Base-by-base conservation (phyloP, 2,329 filamentous ascomycete genomes). In the Pseudogymnoascus sp. region DNA sequence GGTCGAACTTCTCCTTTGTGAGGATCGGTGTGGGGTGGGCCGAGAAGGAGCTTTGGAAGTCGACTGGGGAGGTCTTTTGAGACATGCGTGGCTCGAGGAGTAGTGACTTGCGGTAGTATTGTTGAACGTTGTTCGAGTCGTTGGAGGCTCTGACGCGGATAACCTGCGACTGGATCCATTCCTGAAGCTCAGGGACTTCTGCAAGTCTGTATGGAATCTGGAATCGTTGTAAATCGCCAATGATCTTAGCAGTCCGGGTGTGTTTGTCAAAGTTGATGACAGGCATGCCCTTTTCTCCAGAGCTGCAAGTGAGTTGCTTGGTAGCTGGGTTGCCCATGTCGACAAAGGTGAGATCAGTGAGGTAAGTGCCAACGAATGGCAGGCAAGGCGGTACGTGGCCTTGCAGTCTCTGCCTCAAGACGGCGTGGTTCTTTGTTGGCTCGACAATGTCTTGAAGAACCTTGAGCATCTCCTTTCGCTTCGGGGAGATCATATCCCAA, bases 221-320 rank as follows among this genome's bases (percentile, higher is more conserved):
- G 79, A 98, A 98, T 16, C 93, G 88, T 75, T 99, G 95, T 6
- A 99, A 84, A 70, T 98, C 93, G 66, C 91, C 90, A 70, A 99
- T 96, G 72, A 98, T 96, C 76, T 93, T 95, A 53, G 93, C 93
- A 2, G 93, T 98, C 69, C 92, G 91, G 70, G 87, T 89, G 74
- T 98, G 92, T 78, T 98, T 98, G 80, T 98, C 93, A 71, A 97
- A 98, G 77, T 99, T 99, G 81, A 99, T 91, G 33, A 98, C 90
- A 0, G 87, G 86, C 70, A 91, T 82, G 26, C 86, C 84, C n/a
- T 89, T 84, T 12, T 81, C 79, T 6, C 80, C 78, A 37, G 77
- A 75, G n/a, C 74, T 70, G 67, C 77, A 80, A 0, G 85, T 84
- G 19, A 96, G 84, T 70, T 89, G 88, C 70, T 93, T 91, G 2